A percentile compares a stretch with the other conserved stretches of the same genome.
phyloP scores from a whole-genome alignment of 352 stramenopile genomes.

The Globisporangium canariense region DNA sequence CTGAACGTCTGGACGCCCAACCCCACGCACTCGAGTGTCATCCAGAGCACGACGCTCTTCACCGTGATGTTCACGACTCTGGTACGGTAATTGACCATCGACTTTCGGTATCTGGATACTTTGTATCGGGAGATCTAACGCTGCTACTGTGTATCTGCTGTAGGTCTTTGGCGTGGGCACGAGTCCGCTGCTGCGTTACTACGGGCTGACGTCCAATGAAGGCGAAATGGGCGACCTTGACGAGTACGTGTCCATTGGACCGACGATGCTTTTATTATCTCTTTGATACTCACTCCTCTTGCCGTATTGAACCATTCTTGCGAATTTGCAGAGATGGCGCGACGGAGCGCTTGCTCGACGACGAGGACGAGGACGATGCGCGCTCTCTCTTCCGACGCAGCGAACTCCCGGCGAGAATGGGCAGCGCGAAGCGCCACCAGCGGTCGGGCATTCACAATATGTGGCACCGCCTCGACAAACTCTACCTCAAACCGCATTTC shows the following conservation, averaged over 20 bases:
- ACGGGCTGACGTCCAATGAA: slow-evolving; percentile 44
- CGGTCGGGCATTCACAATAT: slow-evolving; percentile 51
- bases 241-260: slow-evolving; percentile 34
- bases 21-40: slow-evolving; percentile 54
- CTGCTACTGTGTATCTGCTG: not conserved
- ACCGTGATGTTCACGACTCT: slow-evolving; percentile 81
- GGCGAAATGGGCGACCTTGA: slow-evolving; percentile 34
- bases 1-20: slow-evolving; percentile 68
- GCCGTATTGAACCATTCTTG: not conserved
- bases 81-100: slow-evolving; percentile 23
- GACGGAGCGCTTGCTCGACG: slow-evolving; percentile 48
- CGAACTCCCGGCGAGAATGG: slow-evolving; percentile 22
- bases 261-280: slow-evolving; percentile 1
- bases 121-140: slow-evolving; percentile 1
- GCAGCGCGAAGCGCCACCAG: slow-evolving; percentile 28
- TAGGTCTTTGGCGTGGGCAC: slow-evolving; percentile 78
- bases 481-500: slow-evolving; percentile 74
- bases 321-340: slow-evolving; percentile 30
- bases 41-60: slow-evolving; percentile 77
- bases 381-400: slow-evolving; percentile 26
- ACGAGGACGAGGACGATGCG: slow-evolving; percentile 31
- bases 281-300: not conserved
- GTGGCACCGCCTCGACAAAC: slow-evolving; percentile 65
- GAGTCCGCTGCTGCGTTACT: slow-evolving; percentile 58
- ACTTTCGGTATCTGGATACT: not conserved